Evolutionary conservation across 352 stramenopile species (phyloP).

Genomic region (Phytopythium ostracodes): DNA sequence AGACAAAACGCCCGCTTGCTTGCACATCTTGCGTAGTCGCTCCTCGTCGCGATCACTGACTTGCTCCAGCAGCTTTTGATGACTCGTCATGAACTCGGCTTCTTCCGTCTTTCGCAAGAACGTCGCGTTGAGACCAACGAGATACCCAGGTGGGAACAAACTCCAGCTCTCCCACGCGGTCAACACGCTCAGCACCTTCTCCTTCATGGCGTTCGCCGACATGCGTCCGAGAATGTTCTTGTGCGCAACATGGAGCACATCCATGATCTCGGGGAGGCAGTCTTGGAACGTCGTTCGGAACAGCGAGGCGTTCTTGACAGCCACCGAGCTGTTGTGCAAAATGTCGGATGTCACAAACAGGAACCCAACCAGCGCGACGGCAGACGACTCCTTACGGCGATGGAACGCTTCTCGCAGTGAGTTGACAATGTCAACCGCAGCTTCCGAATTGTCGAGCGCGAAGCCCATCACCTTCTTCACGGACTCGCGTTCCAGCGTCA

Average conservation of each 20-base stretch:
- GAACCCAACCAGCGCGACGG: constrained; percentile 49
- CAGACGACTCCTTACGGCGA: constrained; percentile 20
- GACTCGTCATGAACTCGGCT: constrained; percentile 29
- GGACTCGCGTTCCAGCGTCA: constrained; percentile 66
- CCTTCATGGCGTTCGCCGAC: constrained; percentile 76
- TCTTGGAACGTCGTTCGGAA: constrained; percentile 88
- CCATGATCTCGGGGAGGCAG: constrained; percentile 69
- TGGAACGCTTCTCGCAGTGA: constrained; percentile 47
- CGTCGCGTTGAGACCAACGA: constrained; percentile 78
- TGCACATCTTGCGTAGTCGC: constrained; percentile 59
- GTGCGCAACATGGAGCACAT: constrained; percentile 42
- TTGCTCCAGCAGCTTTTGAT: constrained; percentile 10
- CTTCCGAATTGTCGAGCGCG: constrained; percentile 75
- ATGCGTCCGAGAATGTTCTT: constrained; percentile 65
- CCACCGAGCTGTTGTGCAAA: constrained; percentile 86
- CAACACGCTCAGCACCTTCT: constrained; percentile 74
- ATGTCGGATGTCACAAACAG: constrained; percentile 88
- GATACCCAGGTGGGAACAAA: constrained; percentile 65
- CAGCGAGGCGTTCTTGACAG: constrained; percentile 86
- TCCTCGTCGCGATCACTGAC: constrained; percentile 39
- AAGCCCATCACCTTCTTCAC: constrained; percentile 78
- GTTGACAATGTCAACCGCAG: constrained; percentile 60
- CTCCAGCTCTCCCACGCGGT: constrained; percentile 79
- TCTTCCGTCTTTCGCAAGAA: constrained; percentile 76
- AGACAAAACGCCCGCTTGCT: constrained; percentile 58